Conservation (phyloP, 495 filamentous ascomycete genomes). For the Aspergillus leporis region DNA sequence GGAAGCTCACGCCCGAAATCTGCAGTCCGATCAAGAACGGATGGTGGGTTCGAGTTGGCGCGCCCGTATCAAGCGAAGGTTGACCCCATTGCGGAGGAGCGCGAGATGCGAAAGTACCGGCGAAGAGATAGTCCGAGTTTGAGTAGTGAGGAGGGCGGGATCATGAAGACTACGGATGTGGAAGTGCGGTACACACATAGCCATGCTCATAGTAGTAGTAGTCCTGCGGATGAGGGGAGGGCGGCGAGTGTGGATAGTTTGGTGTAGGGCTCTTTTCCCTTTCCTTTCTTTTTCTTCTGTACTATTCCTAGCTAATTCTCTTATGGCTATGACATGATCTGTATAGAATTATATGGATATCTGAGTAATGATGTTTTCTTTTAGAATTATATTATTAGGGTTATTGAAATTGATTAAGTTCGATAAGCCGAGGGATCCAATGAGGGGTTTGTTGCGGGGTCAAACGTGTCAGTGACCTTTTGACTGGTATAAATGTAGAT, state of each 20-base stretch:
- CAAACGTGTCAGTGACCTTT: neutral
- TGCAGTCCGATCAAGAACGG: no score
- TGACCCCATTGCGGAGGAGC: neutral
- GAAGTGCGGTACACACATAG: slow-evolving; percentile 22
- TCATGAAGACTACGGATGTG: slow-evolving; percentile 30
- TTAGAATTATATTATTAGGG: no score
- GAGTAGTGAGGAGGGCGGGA: slow-evolving; percentile 22
- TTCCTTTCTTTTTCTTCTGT: neutral
- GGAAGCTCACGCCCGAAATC: neutral
- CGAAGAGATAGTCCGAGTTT: slow-evolving; percentile 24
- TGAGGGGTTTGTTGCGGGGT: slow-evolving; percentile 1
- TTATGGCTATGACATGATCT: neutral
- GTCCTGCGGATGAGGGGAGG: slow-evolving; percentile 11
- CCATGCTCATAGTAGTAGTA: neutral
- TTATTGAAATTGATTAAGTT: no score
- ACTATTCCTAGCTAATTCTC: neutral
- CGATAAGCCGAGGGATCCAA: neutral
- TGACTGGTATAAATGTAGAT: neutral
- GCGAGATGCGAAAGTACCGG: slow-evolving; percentile 30
- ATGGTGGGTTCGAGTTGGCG: slow-evolving; percentile 3
- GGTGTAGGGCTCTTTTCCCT: slow-evolving; percentile 1
- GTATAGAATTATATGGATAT: neutral
- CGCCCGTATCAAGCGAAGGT: neutral
- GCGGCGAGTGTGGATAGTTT: slow-evolving; percentile 27
- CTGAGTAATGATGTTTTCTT: slow-evolving; percentile 12